Conservation (phyloP, 768 basidiomycete genomes). For the Phanerochaete sordida region DNA sequence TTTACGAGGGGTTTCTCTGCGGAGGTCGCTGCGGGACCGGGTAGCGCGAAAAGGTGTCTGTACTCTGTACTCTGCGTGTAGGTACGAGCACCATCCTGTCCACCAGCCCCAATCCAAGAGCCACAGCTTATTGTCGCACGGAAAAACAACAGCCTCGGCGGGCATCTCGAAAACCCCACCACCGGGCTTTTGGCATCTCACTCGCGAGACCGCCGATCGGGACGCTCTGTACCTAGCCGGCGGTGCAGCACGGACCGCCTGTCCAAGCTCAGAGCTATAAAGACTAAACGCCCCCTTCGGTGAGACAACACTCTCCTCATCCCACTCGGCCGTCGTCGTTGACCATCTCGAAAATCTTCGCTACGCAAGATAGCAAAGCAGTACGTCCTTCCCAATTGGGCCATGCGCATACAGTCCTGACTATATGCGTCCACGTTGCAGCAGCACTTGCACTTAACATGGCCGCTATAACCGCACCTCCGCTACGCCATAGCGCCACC, state of each 20-base stretch:
- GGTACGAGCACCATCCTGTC: not conserved
- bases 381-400: slow-evolving; percentile 3
- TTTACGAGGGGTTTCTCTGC: not conserved
- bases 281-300: not conserved
- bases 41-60: not conserved
- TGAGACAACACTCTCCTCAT: not conserved
- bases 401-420: not conserved
- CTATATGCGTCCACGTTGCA: not conserved
- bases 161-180: not conserved
- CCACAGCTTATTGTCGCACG: not conserved
- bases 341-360: not conserved
- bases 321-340: not conserved
- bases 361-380: not conserved
- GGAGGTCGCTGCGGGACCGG: slow-evolving; percentile 3
- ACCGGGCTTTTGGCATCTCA: not conserved
- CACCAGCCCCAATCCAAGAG: not conserved
- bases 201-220: slow-evolving; percentile 3
- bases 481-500: not conserved
- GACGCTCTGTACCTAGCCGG: slow-evolving; percentile 3
- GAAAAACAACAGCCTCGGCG: not conserved
- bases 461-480: slow-evolving; percentile 7
- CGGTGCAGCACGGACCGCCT: not conserved
- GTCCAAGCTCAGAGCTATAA: not conserved
- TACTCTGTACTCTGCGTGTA: not conserved
- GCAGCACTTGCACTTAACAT: not conserved